phyloP scores from a whole-genome alignment of 202 grass and related monocot species.

The Schoenoplectus tabernaemontani region DNA sequence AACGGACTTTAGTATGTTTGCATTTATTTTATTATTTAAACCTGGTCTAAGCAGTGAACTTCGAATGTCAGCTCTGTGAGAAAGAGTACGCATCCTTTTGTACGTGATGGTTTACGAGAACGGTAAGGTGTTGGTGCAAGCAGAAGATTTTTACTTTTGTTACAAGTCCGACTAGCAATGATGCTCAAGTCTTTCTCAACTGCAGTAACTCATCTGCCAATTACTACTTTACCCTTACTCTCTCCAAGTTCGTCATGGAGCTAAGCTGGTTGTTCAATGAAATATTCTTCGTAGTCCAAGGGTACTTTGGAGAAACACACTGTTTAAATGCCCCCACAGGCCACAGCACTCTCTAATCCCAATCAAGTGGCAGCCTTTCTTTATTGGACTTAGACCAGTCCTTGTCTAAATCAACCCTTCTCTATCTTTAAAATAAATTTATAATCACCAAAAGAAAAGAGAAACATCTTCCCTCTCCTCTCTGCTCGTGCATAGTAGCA shows the following conservation, averaged over 20 bases:
- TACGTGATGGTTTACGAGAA: not conserved
- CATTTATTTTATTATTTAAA: not conserved
- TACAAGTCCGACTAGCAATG: constrained; percentile 4
- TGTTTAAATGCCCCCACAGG: constrained; percentile 17
- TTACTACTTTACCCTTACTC: not conserved
- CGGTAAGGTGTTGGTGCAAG: not conserved
- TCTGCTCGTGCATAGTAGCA: constrained; percentile 7
- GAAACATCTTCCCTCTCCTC: not conserved
- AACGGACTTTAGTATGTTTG: not conserved
- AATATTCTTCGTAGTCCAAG: not conserved
- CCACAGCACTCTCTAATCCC: constrained; percentile 22
- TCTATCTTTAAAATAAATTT: not conserved
- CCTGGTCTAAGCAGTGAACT: not conserved
- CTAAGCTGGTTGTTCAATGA: too few relatives aligned
- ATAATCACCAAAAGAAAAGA: too few relatives aligned
- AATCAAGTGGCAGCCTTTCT: constrained; percentile 24
- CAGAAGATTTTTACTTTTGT: not conserved
- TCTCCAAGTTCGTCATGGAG: too few relatives aligned
- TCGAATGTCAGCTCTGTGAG: too few relatives aligned
- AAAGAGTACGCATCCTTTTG: not conserved
- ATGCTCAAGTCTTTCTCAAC: constrained; percentile 26
- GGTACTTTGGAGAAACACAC: not conserved
- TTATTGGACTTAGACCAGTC: constrained; percentile 30
- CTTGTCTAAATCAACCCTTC: not conserved
- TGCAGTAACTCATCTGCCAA: constrained; percentile 5